Conservation (phyloP, 1,139 yeast species). For the Petasospora rhodanensis region DNA sequence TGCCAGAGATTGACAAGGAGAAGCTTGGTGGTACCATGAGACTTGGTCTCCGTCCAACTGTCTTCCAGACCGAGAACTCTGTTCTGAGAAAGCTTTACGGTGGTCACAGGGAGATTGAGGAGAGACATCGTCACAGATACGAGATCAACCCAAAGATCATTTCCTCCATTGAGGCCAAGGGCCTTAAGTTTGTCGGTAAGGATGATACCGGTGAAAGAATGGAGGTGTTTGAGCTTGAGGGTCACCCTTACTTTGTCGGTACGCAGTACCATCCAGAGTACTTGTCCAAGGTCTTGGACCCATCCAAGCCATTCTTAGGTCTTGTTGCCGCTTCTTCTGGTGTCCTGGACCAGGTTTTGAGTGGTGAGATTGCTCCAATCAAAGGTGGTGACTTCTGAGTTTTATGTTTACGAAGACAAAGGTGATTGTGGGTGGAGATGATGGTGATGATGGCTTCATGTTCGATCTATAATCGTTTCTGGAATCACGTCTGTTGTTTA, state of each 20-base stretch:
- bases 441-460: too few relatives aligned
- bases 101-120: constrained; percentile 61
- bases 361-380: constrained; percentile 19
- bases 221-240: constrained; percentile 81
- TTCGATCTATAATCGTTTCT: too few relatives aligned
- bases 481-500: too few relatives aligned
- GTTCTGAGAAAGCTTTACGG: constrained; percentile 80
- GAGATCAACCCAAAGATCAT: constrained; percentile 90
- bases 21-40: constrained; percentile 99
- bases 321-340: constrained; percentile 92
- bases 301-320: constrained; percentile 95
- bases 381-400: constrained; percentile 13
- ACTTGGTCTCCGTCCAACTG: constrained; percentile 88
- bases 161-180: constrained; percentile 63
- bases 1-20: constrained; percentile 97
- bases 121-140: constrained; percentile 98
- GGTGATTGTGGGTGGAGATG: too few relatives aligned
- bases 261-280: constrained; percentile 99
- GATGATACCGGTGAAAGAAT: constrained; percentile 88
- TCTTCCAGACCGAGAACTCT: constrained; percentile 69
- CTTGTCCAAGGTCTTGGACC: constrained; percentile 91
- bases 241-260: constrained; percentile 88
- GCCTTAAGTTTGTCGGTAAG: constrained; percentile 86
- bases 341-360: constrained; percentile 57
- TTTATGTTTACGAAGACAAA: too few relatives aligned